These are phyloP conservation scores for Torulaspora maleeae DNA, from an alignment of 805 yeast species.

Conservation along the genomic window DNA sequence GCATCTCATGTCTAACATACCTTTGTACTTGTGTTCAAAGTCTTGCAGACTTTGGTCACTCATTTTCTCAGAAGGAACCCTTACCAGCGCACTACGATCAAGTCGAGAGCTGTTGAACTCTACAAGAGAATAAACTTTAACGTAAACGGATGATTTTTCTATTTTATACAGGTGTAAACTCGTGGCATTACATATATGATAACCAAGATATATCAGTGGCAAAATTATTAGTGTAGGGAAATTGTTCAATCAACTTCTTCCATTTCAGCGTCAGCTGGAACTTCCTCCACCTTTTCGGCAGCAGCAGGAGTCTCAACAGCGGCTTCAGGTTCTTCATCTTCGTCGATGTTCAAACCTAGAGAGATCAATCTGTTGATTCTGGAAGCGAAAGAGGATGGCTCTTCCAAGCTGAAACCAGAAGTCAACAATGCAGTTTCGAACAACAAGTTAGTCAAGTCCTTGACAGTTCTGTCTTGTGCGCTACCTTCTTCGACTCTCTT, in stretches of 20 bases:
- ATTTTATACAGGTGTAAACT: conserved; percentile 15
- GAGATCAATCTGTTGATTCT: conserved; percentile 98
- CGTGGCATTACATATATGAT: conserved; percentile 9
- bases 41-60: neutral
- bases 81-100: neutral
- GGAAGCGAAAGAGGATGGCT: conserved; percentile 94
- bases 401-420: conserved; percentile 98
- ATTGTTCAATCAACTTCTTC: conserved; percentile 89
- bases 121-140: neutral
- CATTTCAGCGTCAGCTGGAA: conserved; percentile 90
- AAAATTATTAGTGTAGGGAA: neutral
- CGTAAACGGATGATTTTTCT: conserved; percentile 6
- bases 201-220: conserved; percentile 7
- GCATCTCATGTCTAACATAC: neutral
- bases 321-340: conserved; percentile 53
- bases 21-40: conserved; percentile 1
- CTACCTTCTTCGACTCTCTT: conserved; percentile 96
- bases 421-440: conserved; percentile 98
- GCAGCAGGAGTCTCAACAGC: conserved; percentile 25
- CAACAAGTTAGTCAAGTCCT: conserved; percentile 92
- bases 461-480: conserved; percentile 96
- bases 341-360: conserved; percentile 96
- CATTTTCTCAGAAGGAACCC: neutral
- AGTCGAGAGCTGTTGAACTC: neutral
- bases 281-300: conserved; percentile 24